Conservation (phyloP, 805 yeast genomes). For the Kluyveromyces starmeri region DNA sequence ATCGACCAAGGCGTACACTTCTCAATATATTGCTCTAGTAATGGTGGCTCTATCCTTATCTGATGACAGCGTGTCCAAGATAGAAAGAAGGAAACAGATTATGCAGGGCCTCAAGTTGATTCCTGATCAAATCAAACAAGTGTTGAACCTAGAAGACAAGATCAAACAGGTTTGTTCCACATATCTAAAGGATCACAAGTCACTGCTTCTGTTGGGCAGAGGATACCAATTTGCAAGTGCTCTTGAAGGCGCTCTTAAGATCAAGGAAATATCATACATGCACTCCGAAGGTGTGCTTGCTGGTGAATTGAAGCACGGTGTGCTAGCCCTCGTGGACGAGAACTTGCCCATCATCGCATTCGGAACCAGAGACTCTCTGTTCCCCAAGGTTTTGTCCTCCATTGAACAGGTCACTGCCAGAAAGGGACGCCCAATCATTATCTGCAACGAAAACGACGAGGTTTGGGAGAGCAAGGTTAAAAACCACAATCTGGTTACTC, state of each 20-base stretch:
- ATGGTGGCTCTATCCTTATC: conserved; percentile 95
- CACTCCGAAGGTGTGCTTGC: conserved; percentile 99
- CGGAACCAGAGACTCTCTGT: conserved; percentile 92
- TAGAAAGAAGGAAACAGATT: conserved; percentile 71
- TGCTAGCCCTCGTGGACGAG: conserved; percentile 91
- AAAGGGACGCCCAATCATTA: conserved; percentile 91
- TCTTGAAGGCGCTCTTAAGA: conserved; percentile 95
- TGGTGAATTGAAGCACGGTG: conserved; percentile 98
- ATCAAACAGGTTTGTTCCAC: conserved; percentile 69
- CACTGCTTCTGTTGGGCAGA: conserved; percentile 86
- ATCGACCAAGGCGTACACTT: conserved; percentile 96
- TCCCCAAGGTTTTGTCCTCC: conserved; percentile 93
- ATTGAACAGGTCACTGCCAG: conserved; percentile 96
- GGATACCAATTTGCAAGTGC: conserved; percentile 98
- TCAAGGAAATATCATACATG: conserved; percentile 96
- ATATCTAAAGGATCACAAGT: conserved; percentile 71
- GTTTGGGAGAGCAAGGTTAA: conserved; percentile 40
- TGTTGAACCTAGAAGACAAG: conserved; percentile 60
- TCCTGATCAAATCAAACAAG: conserved; percentile 77
- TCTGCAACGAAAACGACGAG: conserved; percentile 76
- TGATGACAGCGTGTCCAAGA: conserved; percentile 75
- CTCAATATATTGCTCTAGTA: conserved; percentile 93
- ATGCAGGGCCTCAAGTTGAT: conserved; percentile 76
- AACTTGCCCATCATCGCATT: conserved; percentile 88
- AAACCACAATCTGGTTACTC: conserved; percentile 44